These are phyloP conservation scores for Oryza longistaminata DNA, from an alignment of 176 grass and related monocot species.

Conservation along the genomic window DNA sequence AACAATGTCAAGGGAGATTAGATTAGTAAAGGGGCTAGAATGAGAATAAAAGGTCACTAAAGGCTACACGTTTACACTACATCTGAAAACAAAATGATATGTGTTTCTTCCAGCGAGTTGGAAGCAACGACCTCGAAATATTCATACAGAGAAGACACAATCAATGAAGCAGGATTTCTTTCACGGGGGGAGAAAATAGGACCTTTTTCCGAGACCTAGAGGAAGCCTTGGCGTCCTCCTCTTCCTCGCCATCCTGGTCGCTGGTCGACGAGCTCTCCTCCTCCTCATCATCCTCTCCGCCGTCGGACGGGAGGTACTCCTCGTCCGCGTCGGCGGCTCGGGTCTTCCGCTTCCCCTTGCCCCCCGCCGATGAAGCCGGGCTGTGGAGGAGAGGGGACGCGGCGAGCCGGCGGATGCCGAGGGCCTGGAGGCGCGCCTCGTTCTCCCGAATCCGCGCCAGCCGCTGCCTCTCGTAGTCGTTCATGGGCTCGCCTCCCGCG, in stretches of 20 bases:
- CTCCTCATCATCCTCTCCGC: conserved; percentile 16
- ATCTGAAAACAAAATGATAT: neutral
- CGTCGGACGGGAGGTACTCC: conserved; percentile 66
- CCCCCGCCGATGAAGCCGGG: conserved; percentile 3
- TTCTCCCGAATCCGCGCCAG: conserved; percentile 73
- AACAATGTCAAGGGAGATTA: neutral
- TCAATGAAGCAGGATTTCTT: neutral
- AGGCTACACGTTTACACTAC: neutral
- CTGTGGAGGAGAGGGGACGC: conserved; percentile 45
- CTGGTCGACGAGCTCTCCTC: conserved; percentile 26
- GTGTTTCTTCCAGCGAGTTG: neutral
- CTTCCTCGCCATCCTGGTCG: conserved; percentile 9
- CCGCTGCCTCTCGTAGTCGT: conserved; percentile 79
- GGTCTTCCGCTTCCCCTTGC: conserved; percentile 46
- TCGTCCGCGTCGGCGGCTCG: conserved; percentile 57
- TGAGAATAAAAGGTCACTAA: neutral
- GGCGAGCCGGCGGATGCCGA: conserved; percentile 58
- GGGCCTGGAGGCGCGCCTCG: conserved; percentile 62
- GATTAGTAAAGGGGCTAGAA: neutral
- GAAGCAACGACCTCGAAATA: neutral
- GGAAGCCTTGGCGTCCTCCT: conserved; percentile 30
- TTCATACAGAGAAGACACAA: neutral
- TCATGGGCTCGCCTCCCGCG: conserved; percentile 10
- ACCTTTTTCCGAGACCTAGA: conserved; percentile 58
- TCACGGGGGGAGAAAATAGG: neutral